Evolutionary conservation across 768 basidiomycete genomes (phyloP), one percentile per base, ranked within the genome.

Genomic region (Leucogyrophana mollusca): DNA sequence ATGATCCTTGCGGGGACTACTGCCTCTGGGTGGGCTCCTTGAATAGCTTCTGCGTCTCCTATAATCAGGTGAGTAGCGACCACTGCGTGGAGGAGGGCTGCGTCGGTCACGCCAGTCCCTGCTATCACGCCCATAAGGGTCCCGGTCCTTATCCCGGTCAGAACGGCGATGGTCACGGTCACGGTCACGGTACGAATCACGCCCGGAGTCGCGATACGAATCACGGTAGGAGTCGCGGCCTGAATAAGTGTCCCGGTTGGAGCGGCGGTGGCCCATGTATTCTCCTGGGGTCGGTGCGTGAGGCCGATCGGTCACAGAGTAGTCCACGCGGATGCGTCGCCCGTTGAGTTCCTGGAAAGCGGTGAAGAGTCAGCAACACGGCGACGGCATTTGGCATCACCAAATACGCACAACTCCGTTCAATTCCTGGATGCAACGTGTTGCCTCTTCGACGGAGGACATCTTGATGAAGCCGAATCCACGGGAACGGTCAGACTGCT

Each of bases 401-500:
- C n/a, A 20, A 4, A 16, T 14, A 78, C 90, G 56, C 66, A 94
- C 92, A 39, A 94, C 69, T 33, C 96, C 96, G 61, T 97, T 98
- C 39, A 98, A 73, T 59, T 91, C 89, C 50, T 85, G 81, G 57
- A 99, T 88, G 68, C 90, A 94, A 23, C 85, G 73, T 21, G 81
- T 73, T 8, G 95, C 95, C 52, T 96, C 95, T 48, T 93, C 90
- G n/a, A 85, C 79, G 30, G 76, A 77, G 11, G 79, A 77, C 94
- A 99, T 97, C 54, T 85, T 86, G 68, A 99, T 94, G 64, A 99
- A 99, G 34, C 95, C 95, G 55, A 99, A 99, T 9, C 95, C 96
- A 51, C 95, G 89, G 43, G 95, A 97, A 46, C 95, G 86, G 63
- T 94, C 94, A 44, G 91, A 90, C 93, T 88, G 68, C 36, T 40